Evolutionary conservation across 371 early-diverging fungal species (phyloP).

Genomic region (Batkoa obscura): DNA sequence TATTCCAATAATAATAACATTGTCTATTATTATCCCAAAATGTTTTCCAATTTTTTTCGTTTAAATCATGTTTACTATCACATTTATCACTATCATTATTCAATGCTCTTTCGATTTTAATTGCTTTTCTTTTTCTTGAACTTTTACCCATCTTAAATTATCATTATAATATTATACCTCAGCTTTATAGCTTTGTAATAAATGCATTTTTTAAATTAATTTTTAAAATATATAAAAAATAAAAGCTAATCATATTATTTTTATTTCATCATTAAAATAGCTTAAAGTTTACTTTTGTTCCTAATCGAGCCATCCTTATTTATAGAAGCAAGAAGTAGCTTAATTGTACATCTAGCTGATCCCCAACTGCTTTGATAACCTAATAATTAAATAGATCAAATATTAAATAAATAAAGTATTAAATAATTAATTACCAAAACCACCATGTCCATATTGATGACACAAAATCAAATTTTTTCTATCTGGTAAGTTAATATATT

Average conservation of each 20-base stretch:
- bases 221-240: neutral
- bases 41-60: too few species aligned
- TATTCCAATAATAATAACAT: too few species aligned
- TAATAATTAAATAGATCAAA: constrained; percentile 8
- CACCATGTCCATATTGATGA: constrained; percentile 73
- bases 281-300: neutral
- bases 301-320: neutral
- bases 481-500: neutral
- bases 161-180: too few species aligned
- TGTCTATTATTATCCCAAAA: too few species aligned
- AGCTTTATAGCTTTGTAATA: too few species aligned
- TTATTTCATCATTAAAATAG: neutral
- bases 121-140: too few species aligned
- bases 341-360: constrained; percentile 24
- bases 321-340: constrained; percentile 21
- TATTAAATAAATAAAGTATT: neutral
- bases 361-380: constrained; percentile 62
- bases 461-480: constrained; percentile 24
- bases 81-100: too few species aligned
- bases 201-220: neutral
- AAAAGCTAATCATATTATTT: neutral
- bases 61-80: too few species aligned
- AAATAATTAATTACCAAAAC: constrained; percentile 24
- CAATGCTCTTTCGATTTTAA: too few species aligned
- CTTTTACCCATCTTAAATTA: too few species aligned